These are phyloP conservation scores for Hortaea werneckii DNA, from an alignment of 2,329 filamentous ascomycete species.

Conservation along the genomic window DNA sequence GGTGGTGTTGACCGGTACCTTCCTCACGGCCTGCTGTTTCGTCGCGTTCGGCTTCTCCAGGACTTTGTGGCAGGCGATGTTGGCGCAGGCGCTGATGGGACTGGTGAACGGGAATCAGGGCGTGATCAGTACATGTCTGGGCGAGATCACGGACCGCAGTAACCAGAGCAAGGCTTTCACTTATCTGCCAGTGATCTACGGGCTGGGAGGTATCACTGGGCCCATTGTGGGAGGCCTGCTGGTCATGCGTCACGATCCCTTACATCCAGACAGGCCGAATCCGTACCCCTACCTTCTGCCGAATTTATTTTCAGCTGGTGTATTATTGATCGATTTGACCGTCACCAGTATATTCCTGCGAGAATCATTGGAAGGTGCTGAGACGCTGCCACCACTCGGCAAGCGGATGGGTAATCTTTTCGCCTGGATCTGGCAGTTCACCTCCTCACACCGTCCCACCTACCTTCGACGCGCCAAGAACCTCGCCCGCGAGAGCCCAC, in stretches of 20 bases:
- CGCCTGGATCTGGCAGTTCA: constrained; percentile 60
- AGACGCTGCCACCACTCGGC: constrained; percentile 49
- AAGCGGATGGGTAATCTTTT: constrained; percentile 52
- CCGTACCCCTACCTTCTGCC: constrained; percentile 75
- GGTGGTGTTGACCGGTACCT: constrained; percentile 69
- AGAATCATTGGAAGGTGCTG: constrained; percentile 67
- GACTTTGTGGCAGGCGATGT: constrained; percentile 70
- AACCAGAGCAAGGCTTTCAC: constrained; percentile 93
- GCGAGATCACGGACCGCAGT: constrained; percentile 87
- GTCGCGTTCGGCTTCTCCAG: constrained; percentile 77
- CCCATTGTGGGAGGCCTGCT: constrained; percentile 83
- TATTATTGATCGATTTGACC: constrained; percentile 63
- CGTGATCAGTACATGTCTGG: constrained; percentile 84
- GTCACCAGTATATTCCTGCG: constrained; percentile 73
- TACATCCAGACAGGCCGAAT: constrained; percentile 40
- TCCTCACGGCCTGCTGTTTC: constrained; percentile 74
- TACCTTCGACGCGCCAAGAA: constrained; percentile 39
- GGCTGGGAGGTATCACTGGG: constrained; percentile 83
- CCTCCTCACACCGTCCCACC: constrained; percentile 48
- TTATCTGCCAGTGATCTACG: constrained; percentile 93
- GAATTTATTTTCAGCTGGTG: constrained; percentile 64
- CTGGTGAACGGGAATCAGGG: constrained; percentile 91
- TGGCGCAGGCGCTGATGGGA: constrained; percentile 85
- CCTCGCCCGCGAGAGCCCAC: constrained; percentile 1
- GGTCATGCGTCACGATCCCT: constrained; percentile 53